phyloP scores from a whole-genome alignment of 768 basidiomycete species.

The Russula sp. region DNA sequence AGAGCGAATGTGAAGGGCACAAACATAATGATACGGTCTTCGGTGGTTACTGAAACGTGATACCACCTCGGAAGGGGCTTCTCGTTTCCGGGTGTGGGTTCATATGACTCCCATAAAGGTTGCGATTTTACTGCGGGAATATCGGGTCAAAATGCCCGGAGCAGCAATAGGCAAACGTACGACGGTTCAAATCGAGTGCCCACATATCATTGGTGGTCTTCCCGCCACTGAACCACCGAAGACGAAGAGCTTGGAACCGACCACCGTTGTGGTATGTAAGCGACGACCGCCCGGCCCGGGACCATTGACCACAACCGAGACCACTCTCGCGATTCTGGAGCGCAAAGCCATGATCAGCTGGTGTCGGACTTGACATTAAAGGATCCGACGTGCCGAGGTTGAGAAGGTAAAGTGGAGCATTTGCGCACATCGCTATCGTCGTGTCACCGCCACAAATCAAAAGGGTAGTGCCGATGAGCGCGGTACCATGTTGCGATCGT shows the following conservation, averaged over 20 bases:
- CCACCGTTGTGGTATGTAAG: conserved; percentile 90
- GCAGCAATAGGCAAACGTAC: conserved; percentile 48
- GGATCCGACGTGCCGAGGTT: conserved; percentile 71
- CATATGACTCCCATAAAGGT: conserved; percentile 62
- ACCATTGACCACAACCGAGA: conserved; percentile 70
- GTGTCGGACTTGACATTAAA: not conserved
- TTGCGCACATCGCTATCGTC: conserved; percentile 52
- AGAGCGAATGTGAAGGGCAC: conserved; percentile 18
- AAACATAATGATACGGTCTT: conserved; percentile 45
- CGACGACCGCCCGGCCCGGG: conserved; percentile 81
- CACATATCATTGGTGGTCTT: conserved; percentile 93
- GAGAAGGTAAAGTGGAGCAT: conserved; percentile 87
- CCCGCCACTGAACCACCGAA: conserved; percentile 95
- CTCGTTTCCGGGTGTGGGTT: conserved; percentile 53
- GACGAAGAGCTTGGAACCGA: conserved; percentile 85
- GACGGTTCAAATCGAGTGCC: conserved; percentile 87
- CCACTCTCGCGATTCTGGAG: conserved; percentile 83
- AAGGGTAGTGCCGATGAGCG: conserved; percentile 90
- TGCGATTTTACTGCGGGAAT: conserved; percentile 46
- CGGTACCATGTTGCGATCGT: conserved; percentile 85
- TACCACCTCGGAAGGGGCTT: conserved; percentile 78
- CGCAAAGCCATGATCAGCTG: not conserved
- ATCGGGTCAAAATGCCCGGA: conserved; percentile 16
- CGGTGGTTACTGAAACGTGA: conserved; percentile 79
- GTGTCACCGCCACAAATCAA: conserved; percentile 96